Percentiles rank a stretch among this genome's conserved stretches.
These are phyloP conservation scores for Aspergillus sp. DNA, from an alignment of 2,329 filamentous ascomycete species.

Conservation along the genomic window DNA sequence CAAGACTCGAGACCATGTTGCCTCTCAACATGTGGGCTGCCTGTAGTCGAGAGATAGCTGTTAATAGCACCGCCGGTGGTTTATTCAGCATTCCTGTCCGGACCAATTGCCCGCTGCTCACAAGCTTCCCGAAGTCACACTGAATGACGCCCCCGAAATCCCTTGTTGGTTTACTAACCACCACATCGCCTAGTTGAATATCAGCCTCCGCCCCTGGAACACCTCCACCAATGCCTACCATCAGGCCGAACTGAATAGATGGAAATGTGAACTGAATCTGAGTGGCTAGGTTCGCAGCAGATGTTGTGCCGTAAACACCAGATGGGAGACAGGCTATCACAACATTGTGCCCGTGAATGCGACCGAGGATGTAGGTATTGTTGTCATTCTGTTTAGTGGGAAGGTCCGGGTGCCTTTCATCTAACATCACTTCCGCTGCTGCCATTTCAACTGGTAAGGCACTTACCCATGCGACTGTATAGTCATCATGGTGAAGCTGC, in stretches of 20 bases:
- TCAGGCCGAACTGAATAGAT: conserved; percentile 19
- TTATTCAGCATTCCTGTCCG: conserved; percentile 17
- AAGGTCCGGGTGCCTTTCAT: conserved; percentile 18
- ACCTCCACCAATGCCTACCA: conserved; percentile 28
- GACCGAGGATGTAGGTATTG: conserved; percentile 22
- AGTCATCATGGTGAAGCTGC: neutral
- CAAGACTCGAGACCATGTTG: too few species aligned
- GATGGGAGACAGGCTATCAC: conserved; percentile 20
- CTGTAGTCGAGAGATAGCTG: conserved; percentile 7
- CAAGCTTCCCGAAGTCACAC: conserved; percentile 25
- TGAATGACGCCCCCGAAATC: conserved; percentile 24
- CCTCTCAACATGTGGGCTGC: neutral
- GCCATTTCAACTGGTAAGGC: conserved; percentile 19
- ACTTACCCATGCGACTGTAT: conserved; percentile 18
- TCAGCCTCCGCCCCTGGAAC: conserved; percentile 21
- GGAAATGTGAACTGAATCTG: conserved; percentile 19
- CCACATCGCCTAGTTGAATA: conserved; percentile 32
- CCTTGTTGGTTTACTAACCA: conserved; percentile 22
- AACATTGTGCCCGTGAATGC: conserved; percentile 19
- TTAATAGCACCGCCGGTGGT: conserved; percentile 16
- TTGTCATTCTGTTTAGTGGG: conserved; percentile 13
- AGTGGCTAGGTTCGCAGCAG: conserved; percentile 15
- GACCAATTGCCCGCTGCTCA: conserved; percentile 8
- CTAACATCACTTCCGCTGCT: conserved; percentile 19
- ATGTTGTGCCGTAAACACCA: conserved; percentile 14